phyloP scores from a whole-genome alignment of 208 protist species.

The Leishmania mexicana region DNA sequence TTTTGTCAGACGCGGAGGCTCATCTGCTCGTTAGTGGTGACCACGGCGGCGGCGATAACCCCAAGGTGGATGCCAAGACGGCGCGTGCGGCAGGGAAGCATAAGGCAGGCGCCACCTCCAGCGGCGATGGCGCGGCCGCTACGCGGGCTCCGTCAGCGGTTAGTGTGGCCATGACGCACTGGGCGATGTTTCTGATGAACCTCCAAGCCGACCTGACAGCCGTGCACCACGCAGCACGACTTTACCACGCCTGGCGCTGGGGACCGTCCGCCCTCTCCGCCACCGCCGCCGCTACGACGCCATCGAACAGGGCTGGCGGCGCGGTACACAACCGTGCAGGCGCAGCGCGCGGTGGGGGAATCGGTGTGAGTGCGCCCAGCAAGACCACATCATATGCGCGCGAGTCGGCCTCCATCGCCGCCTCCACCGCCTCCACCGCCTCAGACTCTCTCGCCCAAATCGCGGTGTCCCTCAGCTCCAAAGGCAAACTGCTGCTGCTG shows the following conservation, averaged over 20 bases:
- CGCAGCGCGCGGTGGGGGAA: neutral
- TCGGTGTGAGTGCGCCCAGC: neutral
- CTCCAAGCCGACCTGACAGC: constrained; percentile 22
- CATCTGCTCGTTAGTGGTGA: neutral
- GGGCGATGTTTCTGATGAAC: constrained; percentile 27
- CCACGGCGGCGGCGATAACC: neutral
- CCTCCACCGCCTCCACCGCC: neutral
- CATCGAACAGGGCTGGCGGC: neutral
- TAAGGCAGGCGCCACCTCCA: neutral
- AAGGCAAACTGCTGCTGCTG: constrained; percentile 33
- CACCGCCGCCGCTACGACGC: neutral
- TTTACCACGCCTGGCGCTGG: constrained; percentile 35
- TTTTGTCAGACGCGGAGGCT: constrained; percentile 17
- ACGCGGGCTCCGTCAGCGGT: constrained; percentile 25
- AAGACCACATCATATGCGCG: neutral
- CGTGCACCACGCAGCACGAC: constrained; percentile 28
- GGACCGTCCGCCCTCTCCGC: neutral
- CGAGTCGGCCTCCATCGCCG: neutral
- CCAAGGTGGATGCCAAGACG: neutral
- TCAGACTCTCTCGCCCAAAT: neutral
- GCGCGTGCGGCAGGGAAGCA: neutral
- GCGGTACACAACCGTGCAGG: neutral
- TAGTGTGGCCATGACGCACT: constrained; percentile 36
- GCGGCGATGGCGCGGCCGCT: neutral
- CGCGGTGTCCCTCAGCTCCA: constrained; percentile 17